Evolutionary conservation across 495 filamentous ascomycete species (phyloP), one percentile per base, ranked within the genome.

Genomic region (Tuber microsphaerosporum): DNA sequence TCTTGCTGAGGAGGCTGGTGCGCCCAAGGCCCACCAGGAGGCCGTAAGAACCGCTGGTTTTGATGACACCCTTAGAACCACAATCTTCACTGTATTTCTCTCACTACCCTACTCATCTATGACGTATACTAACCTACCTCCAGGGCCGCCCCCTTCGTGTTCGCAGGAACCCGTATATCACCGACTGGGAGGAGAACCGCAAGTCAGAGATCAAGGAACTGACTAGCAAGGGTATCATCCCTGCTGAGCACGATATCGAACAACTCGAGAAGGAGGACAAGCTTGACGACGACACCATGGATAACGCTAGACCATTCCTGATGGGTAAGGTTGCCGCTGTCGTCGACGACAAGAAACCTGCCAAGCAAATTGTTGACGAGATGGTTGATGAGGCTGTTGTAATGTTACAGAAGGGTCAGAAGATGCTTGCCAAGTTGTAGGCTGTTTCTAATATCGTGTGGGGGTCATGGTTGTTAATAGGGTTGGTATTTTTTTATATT

Each of bases 261-360:
- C 91, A 89, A 84, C 85, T 96, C 73, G 84, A 86, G 75, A 84
- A 84, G 37, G 86, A 87, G 39, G 86, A 88, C 37, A 84, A 83
- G 46, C 79, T 83, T 20, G 88, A 89, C 44, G 90, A 91, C 69
- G 93, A 97, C 46, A 89, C 90, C 42, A 89, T 99, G 86, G 95
- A 98, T 82, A 92, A 92, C 83, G 94, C 93, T 77, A 89, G 93
- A 43, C 95, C 95, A 20, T 97, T 89, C 87, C 83, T 99, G 79
- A 98, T 99, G 94, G 95, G 95, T 81, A 95, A 98, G 87, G 95
- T 93, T 51, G 91, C 95, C 37, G 94, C 95, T 39, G 92, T 97
- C 12, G 91, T 94, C 71, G 94, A 94, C 81, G 93, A 98, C 85
- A 92, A 91, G 88, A 96, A 96, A 89, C 84, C 89, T 61, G 95